These are phyloP conservation scores for Diaporthe aspalathi DNA, from an alignment of 2,329 filamentous ascomycete species.

Conservation along the genomic window DNA sequence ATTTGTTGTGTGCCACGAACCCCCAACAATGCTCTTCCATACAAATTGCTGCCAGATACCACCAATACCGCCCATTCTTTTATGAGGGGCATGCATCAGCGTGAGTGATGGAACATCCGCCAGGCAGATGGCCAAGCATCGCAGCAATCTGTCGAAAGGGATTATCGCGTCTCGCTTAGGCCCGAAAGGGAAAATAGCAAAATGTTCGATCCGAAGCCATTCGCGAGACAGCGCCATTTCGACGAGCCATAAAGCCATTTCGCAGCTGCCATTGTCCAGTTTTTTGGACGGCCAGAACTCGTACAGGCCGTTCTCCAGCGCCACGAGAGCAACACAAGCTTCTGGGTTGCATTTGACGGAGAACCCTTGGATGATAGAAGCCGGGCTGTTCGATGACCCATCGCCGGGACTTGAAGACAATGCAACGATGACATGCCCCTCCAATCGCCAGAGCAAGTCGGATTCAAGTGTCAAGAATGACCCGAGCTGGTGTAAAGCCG, in stretches of 20 bases:
- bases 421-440: accelerated
- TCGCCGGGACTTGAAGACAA: background rate
- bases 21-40: background rate
- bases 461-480: accelerated
- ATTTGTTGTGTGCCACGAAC: background rate
- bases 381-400: background rate
- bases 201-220: background rate
- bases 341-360: background rate
- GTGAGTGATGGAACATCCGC: background rate
- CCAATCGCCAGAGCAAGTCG: background rate
- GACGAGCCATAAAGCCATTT: background rate
- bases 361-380: too few species aligned
- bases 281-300: background rate
- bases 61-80: too few species aligned
- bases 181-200: too few species aligned
- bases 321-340: background rate
- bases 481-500: background rate
- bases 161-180: too few species aligned
- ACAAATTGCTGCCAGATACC: slow-evolving; percentile 16
- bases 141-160: background rate
- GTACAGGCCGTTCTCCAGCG: background rate
- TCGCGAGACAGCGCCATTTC: background rate
- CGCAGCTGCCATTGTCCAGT: background rate
- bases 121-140: slow-evolving; percentile 2
- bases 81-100: background rate